Percentiles rank a stretch among this genome's conserved stretches.
These are phyloP conservation scores for Pichia sp. DNA, from an alignment of 1,139 yeast species.

Conservation along the genomic window DNA sequence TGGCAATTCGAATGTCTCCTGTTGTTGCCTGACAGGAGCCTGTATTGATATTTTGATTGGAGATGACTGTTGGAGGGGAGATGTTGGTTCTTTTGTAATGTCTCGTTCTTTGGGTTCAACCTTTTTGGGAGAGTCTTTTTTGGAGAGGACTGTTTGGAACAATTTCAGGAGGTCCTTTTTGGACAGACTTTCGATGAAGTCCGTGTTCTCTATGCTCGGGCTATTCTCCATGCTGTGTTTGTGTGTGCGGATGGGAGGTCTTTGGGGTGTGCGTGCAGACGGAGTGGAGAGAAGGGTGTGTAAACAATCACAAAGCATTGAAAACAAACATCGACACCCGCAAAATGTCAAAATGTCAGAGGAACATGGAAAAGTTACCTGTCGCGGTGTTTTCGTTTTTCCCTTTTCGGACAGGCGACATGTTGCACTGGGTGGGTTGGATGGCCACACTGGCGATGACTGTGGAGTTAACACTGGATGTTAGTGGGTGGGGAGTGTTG, in stretches of 20 bases:
- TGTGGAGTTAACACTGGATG: too few species aligned
- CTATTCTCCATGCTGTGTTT: neutral
- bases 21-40: too few species aligned
- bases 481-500: too few species aligned
- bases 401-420: slow-evolving; percentile 13
- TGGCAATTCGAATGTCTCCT: slow-evolving; percentile 11
- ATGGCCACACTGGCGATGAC: neutral
- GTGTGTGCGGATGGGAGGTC: too few species aligned
- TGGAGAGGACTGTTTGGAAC: neutral
- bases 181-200: neutral
- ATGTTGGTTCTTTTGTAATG: neutral
- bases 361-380: slow-evolving; percentile 1
- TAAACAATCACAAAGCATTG: too few species aligned
- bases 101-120: too few species aligned
- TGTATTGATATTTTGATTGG: too few species aligned
- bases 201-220: neutral
- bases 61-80: too few species aligned
- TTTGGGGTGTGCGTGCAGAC: too few species aligned
- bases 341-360: neutral
- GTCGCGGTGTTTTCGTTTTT: slow-evolving; percentile 17
- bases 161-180: neutral
- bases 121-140: neutral
- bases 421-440: slow-evolving; percentile 1
- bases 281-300: too few species aligned
- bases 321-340: too few species aligned